phyloP scores from a whole-genome alignment of 2,329 filamentous ascomycete species.

The Penicillium glabrum region DNA sequence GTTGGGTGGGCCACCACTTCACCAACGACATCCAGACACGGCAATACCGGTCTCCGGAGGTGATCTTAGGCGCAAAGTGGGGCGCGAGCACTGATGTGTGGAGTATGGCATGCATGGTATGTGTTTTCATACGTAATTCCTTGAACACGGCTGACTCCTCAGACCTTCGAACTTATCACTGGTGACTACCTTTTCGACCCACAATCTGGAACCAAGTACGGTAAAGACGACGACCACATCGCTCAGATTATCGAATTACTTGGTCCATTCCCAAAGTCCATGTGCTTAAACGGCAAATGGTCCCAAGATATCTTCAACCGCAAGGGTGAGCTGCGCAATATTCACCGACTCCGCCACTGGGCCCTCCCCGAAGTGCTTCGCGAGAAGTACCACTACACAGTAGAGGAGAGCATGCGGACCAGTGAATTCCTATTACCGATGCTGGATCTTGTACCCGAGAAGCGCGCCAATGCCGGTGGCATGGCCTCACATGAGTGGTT shows the following conservation, averaged over 20 bases:
- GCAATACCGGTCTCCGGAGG: constrained; percentile 95
- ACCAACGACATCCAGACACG: constrained; percentile 98
- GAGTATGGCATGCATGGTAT: constrained; percentile 99
- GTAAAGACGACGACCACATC: constrained; percentile 98
- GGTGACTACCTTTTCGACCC: constrained; percentile 98
- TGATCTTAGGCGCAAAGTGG: constrained; percentile 96
- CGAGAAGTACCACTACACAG: constrained; percentile 95
- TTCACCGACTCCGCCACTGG: constrained; percentile 95
- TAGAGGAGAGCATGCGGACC: constrained; percentile 76
- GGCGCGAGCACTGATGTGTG: constrained; percentile 98
- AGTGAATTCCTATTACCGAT: constrained; percentile 84
- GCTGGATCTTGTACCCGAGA: constrained; percentile 84
- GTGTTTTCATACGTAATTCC: constrained; percentile 27
- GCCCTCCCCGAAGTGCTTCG: constrained; percentile 86
- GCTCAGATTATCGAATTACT: constrained; percentile 98
- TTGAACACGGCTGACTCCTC: constrained; percentile 1
- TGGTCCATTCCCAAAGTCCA: constrained; percentile 85
- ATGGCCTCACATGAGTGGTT: constrained; percentile 87
- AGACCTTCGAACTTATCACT: constrained; percentile 97
- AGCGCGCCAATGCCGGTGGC: constrained; percentile 89
- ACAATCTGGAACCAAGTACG: constrained; percentile 97
- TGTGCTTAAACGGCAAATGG: constrained; percentile 94
- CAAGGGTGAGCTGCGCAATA: constrained; percentile 94
- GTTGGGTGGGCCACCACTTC: constrained; percentile 98
- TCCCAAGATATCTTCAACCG: constrained; percentile 98